Percentiles rank a stretch among this genome's conserved stretches.
Conservation (phyloP, 129 eudicot genomes). For the Artemisia tridentata region DNA sequence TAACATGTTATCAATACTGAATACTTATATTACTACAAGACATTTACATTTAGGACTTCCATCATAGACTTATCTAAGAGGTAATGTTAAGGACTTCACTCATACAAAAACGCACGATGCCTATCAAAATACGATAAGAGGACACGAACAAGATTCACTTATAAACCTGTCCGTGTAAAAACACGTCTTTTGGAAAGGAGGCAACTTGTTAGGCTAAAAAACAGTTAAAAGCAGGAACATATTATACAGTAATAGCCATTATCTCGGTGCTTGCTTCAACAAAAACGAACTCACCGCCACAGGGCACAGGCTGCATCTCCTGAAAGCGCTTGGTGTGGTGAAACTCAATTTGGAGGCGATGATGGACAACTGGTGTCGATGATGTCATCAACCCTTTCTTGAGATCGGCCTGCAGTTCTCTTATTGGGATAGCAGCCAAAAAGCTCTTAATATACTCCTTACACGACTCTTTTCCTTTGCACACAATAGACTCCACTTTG, state of each 20-base stretch:
- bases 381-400: constrained; percentile 67
- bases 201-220: constrained; percentile 24
- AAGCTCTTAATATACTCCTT: constrained; percentile 85
- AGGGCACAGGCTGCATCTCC: background rate
- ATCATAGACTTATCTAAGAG: constrained; percentile 9
- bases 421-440: constrained; percentile 82
- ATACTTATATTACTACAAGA: constrained; percentile 1
- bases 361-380: constrained; percentile 63
- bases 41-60: constrained; percentile 28
- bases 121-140: constrained; percentile 15
- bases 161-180: constrained; percentile 17
- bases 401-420: constrained; percentile 74
- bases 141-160: constrained; percentile 11
- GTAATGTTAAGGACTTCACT: constrained; percentile 19
- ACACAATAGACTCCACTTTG: constrained; percentile 36
- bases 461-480: constrained; percentile 78
- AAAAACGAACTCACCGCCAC: constrained; percentile 11
- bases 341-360: constrained; percentile 75
- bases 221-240: background rate
- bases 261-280: constrained; percentile 15
- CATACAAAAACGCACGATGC: constrained; percentile 5
- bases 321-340: constrained; percentile 53
- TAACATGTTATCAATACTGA: constrained; percentile 12
- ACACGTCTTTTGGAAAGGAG: background rate
- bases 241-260: constrained; percentile 15